phyloP scores from a whole-genome alignment of 2,329 filamentous ascomycete species.

The Dactylellina haptotyla region DNA sequence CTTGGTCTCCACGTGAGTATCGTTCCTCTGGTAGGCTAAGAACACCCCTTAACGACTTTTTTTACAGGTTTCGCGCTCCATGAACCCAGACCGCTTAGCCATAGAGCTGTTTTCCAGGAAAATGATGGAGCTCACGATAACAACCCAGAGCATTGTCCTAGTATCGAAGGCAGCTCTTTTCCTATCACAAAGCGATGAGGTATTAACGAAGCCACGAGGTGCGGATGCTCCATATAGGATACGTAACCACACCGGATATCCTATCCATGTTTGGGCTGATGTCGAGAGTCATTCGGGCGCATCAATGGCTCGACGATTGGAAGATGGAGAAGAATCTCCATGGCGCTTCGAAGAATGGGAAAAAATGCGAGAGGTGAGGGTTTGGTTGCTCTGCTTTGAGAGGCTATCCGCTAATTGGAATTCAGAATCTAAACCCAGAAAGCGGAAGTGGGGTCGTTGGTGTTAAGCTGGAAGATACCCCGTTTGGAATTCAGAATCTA shows the following conservation, averaged over 20 bases:
- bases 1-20: constrained; percentile 86
- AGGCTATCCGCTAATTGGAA: background rate
- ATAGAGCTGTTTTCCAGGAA: constrained; percentile 89
- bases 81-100: constrained; percentile 76
- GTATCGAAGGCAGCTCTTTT: constrained; percentile 94
- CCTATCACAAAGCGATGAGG: constrained; percentile 85
- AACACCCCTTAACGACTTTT: background rate
- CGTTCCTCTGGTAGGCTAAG: background rate
- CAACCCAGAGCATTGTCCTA: constrained; percentile 90
- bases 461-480: constrained; percentile 87
- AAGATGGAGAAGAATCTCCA: constrained; percentile 88
- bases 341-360: constrained; percentile 98
- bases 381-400: background rate
- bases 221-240: constrained; percentile 92
- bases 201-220: constrained; percentile 90
- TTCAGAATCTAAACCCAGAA: constrained; percentile 82
- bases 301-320: constrained; percentile 75
- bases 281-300: constrained; percentile 43
- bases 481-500: constrained; percentile 94
- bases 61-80: constrained; percentile 55
- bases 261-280: constrained; percentile 79
- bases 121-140: constrained; percentile 89
- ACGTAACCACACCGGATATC: constrained; percentile 94
- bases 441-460: constrained; percentile 81
- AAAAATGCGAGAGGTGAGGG: constrained; percentile 77